Evolutionary conservation across 371 early-diverging fungal genomes (phyloP).

Genomic region (Batrachochytrium dendrobatidis): DNA sequence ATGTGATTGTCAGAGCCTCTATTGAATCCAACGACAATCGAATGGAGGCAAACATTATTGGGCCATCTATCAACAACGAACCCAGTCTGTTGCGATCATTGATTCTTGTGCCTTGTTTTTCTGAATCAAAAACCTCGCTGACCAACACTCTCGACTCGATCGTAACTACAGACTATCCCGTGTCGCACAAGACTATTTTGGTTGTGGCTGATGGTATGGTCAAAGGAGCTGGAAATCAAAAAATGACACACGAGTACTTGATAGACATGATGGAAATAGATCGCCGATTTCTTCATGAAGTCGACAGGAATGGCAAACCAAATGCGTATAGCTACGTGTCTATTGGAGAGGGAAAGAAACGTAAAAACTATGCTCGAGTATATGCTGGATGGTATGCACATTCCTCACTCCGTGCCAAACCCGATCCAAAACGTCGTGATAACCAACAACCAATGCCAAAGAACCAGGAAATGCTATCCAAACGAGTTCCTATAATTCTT

Average conservation of each 20-base stretch:
- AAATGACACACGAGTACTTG: constrained; percentile 31
- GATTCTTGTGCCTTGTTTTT: constrained; percentile 41
- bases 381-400: constrained; percentile 82
- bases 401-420: neutral
- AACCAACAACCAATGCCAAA: constrained; percentile 52
- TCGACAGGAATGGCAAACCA: constrained; percentile 48
- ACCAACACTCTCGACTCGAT: constrained; percentile 87
- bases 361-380: constrained; percentile 88
- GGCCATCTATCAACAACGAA: no score
- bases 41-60: no score
- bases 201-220: constrained; percentile 48
- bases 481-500: constrained; percentile 81
- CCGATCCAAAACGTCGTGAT: neutral
- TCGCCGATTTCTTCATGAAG: constrained; percentile 44
- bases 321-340: constrained; percentile 80
- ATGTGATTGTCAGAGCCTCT: no score
- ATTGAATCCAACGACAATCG: no score
- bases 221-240: constrained; percentile 29
- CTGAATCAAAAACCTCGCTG: constrained; percentile 61
- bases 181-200: constrained; percentile 64
- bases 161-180: constrained; percentile 75
- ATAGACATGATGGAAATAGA: constrained; percentile 53
- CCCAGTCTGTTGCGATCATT: constrained; percentile 59
- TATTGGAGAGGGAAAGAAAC: constrained; percentile 86
- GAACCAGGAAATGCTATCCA: no score